These are phyloP conservation scores for Pichiaceae sp. DNA, from an alignment of 1,139 yeast species.

Conservation along the genomic window DNA sequence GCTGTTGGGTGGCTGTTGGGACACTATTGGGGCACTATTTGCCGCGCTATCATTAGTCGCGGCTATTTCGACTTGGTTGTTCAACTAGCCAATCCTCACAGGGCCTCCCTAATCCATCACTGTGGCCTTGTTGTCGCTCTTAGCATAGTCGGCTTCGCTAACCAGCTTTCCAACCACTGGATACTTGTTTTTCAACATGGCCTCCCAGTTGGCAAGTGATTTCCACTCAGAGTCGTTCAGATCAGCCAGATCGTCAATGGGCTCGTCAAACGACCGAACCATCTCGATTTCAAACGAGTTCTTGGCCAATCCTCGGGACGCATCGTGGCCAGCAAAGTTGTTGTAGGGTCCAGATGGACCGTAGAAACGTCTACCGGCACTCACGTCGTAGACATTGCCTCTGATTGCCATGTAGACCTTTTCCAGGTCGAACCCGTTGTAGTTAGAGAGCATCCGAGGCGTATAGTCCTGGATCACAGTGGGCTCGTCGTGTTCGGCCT, in stretches of 20 bases:
- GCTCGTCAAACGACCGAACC: slow-evolving; percentile 53
- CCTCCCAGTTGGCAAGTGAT: slow-evolving; percentile 78
- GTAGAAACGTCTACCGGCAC: slow-evolving; percentile 74
- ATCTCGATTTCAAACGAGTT: slow-evolving; percentile 69
- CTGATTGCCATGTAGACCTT: slow-evolving; percentile 76
- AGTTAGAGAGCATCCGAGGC: slow-evolving; percentile 63
- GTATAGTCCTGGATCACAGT: slow-evolving; percentile 75
- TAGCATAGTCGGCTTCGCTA: slow-evolving; percentile 11
- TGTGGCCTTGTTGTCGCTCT: slow-evolving; percentile 2
- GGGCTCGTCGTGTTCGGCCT: slow-evolving; percentile 34
- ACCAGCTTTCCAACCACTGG: slow-evolving; percentile 56
- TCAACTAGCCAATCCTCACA: no score
- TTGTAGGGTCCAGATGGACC: slow-evolving; percentile 97
- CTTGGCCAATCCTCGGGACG: slow-evolving; percentile 85
- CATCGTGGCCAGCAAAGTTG: slow-evolving; percentile 95
- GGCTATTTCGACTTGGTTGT: no score
- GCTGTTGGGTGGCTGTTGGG: no score
- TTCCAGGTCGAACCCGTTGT: slow-evolving; percentile 72
- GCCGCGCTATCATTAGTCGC: no score
- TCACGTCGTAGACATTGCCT: slow-evolving; percentile 82
- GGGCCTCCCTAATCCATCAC: slow-evolving; percentile 1
- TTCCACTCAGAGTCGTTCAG: slow-evolving; percentile 54
- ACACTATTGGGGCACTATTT: no score
- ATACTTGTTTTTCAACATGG: slow-evolving; percentile 73
- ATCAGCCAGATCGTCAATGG: slow-evolving; percentile 64